A percentile compares a stretch with the other conserved stretches of the same genome.
Evolutionary conservation across 2,329 filamentous ascomycete genomes (phyloP).

Genomic region (Cytospora leucostoma): DNA sequence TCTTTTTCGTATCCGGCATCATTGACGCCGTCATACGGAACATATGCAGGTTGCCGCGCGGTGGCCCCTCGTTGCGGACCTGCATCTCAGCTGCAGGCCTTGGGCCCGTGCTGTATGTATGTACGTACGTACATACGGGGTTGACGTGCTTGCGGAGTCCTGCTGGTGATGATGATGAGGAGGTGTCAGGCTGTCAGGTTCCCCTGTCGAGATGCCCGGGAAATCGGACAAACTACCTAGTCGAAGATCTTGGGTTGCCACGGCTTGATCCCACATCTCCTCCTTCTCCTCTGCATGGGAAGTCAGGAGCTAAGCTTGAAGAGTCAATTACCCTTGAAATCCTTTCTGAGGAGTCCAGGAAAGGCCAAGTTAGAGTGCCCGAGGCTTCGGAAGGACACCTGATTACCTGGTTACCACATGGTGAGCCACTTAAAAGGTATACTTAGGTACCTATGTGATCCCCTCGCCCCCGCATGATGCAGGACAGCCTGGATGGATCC

Average conservation of each 20-base stretch:
- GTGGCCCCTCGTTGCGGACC: slow-evolving; percentile 11
- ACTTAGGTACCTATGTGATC: background rate
- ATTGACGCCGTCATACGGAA: slow-evolving; percentile 3
- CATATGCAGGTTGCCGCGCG: slow-evolving; percentile 8
- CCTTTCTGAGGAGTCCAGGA: background rate
- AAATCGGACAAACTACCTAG: slow-evolving; percentile 2
- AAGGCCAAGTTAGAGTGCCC: background rate
- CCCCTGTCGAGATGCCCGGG: background rate
- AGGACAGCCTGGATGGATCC: background rate
- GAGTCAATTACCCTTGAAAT: background rate
- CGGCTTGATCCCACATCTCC: background rate
- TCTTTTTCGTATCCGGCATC: slow-evolving; percentile 15
- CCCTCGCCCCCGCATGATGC: background rate
- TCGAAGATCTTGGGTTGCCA: background rate
- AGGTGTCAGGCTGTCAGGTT: background rate
- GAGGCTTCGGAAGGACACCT: background rate
- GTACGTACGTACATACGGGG: background rate
- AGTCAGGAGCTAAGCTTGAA: background rate
- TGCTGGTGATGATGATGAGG: background rate
- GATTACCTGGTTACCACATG: too few species aligned
- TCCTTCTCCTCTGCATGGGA: background rate
- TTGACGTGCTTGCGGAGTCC: too few species aligned
- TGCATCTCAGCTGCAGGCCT: slow-evolving; percentile 7
- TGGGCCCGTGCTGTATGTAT: background rate
- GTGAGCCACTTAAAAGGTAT: background rate